These are phyloP conservation scores for Gossypium sturtianum DNA, from an alignment of 345 rosid species.

Conservation along the genomic window DNA sequence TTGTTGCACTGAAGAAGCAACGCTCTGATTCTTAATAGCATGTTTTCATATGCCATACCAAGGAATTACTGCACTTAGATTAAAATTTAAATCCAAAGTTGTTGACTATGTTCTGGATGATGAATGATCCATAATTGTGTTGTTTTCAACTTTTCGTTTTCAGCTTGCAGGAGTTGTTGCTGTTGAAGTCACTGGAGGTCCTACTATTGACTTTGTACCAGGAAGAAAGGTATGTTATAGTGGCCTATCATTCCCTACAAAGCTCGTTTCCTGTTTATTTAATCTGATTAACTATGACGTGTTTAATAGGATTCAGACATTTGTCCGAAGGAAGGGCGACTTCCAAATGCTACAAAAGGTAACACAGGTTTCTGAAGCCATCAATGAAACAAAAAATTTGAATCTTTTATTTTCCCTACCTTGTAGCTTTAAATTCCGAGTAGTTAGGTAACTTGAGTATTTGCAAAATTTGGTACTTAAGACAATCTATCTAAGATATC, in stretches of 20 bases:
- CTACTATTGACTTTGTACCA: slow-evolving; percentile 70
- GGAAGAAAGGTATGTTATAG: slow-evolving; percentile 65
- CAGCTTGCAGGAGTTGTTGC: slow-evolving; percentile 98
- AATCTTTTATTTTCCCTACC: neutral
- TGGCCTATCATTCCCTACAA: slow-evolving; percentile 3
- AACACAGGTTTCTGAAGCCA: slow-evolving; percentile 4
- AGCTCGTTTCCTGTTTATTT: slow-evolving; percentile 6
- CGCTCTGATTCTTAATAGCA: neutral
- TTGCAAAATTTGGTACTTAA: neutral
- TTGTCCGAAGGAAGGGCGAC: slow-evolving; percentile 75
- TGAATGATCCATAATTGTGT: neutral
- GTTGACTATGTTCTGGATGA: neutral
- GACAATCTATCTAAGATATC: neutral
- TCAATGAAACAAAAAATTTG: neutral
- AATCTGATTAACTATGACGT: slow-evolving; percentile 13
- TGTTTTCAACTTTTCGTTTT: slow-evolving; percentile 1
- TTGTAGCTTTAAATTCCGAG: neutral
- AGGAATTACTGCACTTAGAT: neutral
- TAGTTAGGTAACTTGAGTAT: neutral
- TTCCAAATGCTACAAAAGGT: slow-evolving; percentile 90
- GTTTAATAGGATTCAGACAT: slow-evolving; percentile 59
- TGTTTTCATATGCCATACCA: neutral
- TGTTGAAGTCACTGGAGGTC: slow-evolving; percentile 94
- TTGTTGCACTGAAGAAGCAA: neutral
- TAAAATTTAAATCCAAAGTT: neutral